A percentile compares a stretch with the other conserved stretches of the same genome.
phyloP scores from a whole-genome alignment of 305 asterid genomes.

The Solanum hybrid region DNA sequence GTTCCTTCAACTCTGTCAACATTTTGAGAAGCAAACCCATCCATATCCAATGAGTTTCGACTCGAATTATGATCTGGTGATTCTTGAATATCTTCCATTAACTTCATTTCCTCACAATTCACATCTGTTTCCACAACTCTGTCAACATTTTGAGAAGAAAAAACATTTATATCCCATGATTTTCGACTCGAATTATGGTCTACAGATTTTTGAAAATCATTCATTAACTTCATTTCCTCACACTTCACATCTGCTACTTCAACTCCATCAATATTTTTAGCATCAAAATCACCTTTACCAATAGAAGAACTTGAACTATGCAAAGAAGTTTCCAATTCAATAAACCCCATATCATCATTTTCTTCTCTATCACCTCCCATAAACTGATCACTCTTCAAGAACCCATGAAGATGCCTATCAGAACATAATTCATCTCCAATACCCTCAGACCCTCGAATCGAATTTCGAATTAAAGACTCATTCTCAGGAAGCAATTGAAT shows the following conservation, averaged over 20 bases:
- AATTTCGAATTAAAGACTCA: conserved; percentile 1
- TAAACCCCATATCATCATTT: conserved; percentile 37
- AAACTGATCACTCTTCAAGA: conserved; percentile 3
- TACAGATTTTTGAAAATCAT: conserved; percentile 1
- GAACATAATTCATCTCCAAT: not conserved
- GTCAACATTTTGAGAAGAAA: conserved; percentile 2
- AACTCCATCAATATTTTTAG: not conserved
- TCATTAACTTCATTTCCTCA: not conserved
- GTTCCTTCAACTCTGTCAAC: not conserved
- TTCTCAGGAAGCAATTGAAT: conserved; percentile 24
- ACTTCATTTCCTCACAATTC: conserved; percentile 1
- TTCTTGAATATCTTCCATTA: conserved; percentile 3
- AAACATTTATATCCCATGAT: conserved; percentile 11
- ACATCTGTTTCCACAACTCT: not conserved
- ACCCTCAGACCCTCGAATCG: conserved; percentile 6
- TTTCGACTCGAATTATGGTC: not conserved
- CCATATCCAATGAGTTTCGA: conserved; percentile 8
- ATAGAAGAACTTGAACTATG: not conserved
- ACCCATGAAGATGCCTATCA: not conserved
- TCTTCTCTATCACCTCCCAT: conserved; percentile 5
- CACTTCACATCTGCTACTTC: not conserved
- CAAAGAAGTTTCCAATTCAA: conserved; percentile 34
- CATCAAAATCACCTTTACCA: conserved; percentile 1
- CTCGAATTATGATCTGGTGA: not conserved
- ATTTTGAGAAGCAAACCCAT: conserved; percentile 1